Conservation (phyloP, 78 protist genomes). For the Polysphondylium violaceum region DNA sequence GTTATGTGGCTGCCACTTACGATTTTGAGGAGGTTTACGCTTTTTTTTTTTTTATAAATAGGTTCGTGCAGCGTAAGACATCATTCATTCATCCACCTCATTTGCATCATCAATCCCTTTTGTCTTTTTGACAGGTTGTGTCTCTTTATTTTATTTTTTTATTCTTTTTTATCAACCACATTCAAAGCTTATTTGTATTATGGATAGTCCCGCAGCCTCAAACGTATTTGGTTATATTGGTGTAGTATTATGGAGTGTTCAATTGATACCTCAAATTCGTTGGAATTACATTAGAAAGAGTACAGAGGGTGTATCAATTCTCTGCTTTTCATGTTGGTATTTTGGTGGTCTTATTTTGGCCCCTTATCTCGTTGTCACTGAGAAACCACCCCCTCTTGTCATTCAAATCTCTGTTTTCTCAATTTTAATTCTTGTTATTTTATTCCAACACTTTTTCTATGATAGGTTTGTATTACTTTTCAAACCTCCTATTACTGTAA, state of each 20-base stretch:
- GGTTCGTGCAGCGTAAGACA: too few relatives aligned
- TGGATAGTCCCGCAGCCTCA: conserved; percentile 17
- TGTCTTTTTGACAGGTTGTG: too few relatives aligned
- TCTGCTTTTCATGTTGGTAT: conserved; percentile 21
- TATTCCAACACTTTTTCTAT: conserved; percentile 30
- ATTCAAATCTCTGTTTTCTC: conserved; percentile 13
- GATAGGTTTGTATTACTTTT: conserved; percentile 12
- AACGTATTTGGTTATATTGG: conserved; percentile 19
- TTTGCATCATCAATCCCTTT: too few relatives aligned
- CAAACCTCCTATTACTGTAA: not conserved
- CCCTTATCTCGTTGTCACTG: conserved; percentile 10
- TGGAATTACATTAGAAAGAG: conserved; percentile 23
- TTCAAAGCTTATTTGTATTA: too few relatives aligned
- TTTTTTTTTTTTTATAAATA: too few relatives aligned
- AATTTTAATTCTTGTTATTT: not conserved
- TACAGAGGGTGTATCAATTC: conserved; percentile 31
- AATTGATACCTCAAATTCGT: conserved; percentile 12
- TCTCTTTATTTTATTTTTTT: too few relatives aligned
- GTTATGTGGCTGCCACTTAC: too few relatives aligned
- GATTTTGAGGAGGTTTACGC: too few relatives aligned
- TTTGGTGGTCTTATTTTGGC: conserved; percentile 4
- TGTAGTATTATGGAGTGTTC: conserved; percentile 23
- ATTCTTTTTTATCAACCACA: too few relatives aligned
- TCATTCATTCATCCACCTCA: too few relatives aligned
- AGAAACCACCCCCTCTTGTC: not conserved